Conservation (phyloP, 495 filamentous ascomycete species). For the Trichoderma virens region DNA sequence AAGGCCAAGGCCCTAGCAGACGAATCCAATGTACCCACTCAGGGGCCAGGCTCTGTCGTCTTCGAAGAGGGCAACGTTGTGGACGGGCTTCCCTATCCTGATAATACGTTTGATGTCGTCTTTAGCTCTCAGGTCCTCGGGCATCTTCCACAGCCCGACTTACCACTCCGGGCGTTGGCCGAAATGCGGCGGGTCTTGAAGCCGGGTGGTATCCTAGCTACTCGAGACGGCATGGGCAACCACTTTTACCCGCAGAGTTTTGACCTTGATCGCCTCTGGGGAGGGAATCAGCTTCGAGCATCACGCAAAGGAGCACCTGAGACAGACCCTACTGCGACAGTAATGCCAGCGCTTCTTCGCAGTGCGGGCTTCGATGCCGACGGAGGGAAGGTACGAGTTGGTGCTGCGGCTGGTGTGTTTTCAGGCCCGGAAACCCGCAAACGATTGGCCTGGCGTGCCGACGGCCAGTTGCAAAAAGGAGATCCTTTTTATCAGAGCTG, state of each 20-base stretch:
- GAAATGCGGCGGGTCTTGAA: conserved; percentile 24
- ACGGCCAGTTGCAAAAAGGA: conserved; percentile 24
- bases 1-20: conserved; percentile 21
- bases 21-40: conserved; percentile 10
- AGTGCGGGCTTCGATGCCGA: conserved; percentile 28
- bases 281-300: conserved; percentile 17
- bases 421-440: conserved; percentile 22
- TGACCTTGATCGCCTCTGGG: conserved; percentile 27
- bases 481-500: conserved; percentile 31
- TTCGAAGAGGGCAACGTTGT: conserved; percentile 36
- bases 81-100: conserved; percentile 27
- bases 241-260: conserved; percentile 19
- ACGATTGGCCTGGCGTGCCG: conserved; percentile 23
- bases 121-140: conserved; percentile 46
- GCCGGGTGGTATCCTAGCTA: conserved; percentile 43
- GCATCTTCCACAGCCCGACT: conserved; percentile 37
- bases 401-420: conserved; percentile 23
- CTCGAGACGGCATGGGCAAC: conserved; percentile 37
- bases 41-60: conserved; percentile 27
- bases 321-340: conserved; percentile 19
- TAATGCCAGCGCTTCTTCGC: conserved; percentile 26
- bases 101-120: conserved; percentile 48
- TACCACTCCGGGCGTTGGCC: conserved; percentile 16
- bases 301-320: conserved; percentile 17
- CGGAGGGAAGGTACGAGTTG: conserved; percentile 22